Conservation (phyloP, 1,284 basidiomycete genomes). For the Sanguinoderma infundibulare region DNA sequence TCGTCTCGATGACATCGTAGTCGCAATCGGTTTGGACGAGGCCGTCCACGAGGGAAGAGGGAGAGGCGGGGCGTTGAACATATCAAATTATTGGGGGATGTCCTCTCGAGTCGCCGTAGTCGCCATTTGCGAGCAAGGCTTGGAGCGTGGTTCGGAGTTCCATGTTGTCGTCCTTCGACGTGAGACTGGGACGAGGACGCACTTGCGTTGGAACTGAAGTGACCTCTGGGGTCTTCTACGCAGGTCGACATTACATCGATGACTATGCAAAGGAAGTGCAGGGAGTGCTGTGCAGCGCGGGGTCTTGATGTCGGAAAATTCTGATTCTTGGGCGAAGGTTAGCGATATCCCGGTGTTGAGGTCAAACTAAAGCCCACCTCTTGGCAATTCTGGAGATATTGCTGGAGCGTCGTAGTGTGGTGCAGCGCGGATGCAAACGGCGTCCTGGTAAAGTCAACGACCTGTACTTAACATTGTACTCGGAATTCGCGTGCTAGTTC, state of each 20-base stretch:
- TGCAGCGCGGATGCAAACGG: conserved; percentile 92
- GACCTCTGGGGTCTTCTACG: conserved; percentile 50
- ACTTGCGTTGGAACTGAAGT: conserved; percentile 14
- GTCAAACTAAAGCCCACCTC: conserved; percentile 85
- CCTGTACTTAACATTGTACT: background rate
- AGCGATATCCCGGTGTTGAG: conserved; percentile 73
- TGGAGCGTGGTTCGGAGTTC: too few relatives aligned
- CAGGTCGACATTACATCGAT: conserved; percentile 69
- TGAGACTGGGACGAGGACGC: conserved; percentile 16
- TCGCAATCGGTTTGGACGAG: too few relatives aligned
- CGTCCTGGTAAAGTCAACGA: conserved; percentile 48
- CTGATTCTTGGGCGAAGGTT: too few relatives aligned
- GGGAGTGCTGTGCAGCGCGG: conserved; percentile 45
- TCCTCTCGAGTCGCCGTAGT: too few relatives aligned
- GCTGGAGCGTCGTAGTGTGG: conserved; percentile 28
- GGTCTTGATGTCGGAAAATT: conserved; percentile 37
- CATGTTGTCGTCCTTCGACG: too few relatives aligned
- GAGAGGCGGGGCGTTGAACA: too few relatives aligned
- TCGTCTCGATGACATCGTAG: too few relatives aligned
- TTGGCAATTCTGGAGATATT: background rate
- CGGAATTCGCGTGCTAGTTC: background rate
- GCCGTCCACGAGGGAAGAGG: too few relatives aligned
- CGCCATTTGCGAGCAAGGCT: too few relatives aligned
- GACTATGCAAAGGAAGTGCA: conserved; percentile 61
- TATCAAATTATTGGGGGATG: too few relatives aligned